These are phyloP conservation scores for Marasmius tenuissimus DNA, from an alignment of 1,284 basidiomycete genomes.

Conservation along the genomic window DNA sequence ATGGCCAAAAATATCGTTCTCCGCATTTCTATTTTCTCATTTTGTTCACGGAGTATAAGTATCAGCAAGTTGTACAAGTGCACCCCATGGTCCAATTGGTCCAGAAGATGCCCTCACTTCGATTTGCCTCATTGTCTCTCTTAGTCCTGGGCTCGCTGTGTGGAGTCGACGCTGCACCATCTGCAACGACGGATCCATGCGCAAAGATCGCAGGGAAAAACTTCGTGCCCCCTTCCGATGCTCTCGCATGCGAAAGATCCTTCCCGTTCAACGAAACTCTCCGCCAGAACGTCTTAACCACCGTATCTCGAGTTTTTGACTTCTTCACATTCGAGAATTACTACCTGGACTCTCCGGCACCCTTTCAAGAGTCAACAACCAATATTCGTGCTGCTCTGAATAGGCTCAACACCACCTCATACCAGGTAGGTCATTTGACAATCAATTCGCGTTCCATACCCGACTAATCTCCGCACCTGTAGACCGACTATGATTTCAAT, in stretches of 20 bases:
- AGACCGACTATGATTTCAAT: slow-evolving; percentile 68
- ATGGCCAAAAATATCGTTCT: neutral
- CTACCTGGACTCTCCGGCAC: slow-evolving; percentile 57
- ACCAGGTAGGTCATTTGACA: slow-evolving; percentile 32
- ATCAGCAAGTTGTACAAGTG: neutral
- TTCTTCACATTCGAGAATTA: slow-evolving; percentile 68
- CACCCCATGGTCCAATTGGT: neutral
- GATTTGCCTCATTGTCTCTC: neutral
- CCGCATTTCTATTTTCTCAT: no score
- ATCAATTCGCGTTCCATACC: neutral
- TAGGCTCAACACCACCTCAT: slow-evolving; percentile 47
- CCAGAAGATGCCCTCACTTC: neutral
- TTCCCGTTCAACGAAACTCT: slow-evolving; percentile 68
- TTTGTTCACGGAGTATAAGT: neutral
- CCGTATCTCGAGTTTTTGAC: slow-evolving; percentile 56
- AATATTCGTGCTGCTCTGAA: slow-evolving; percentile 52
- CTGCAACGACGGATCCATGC: slow-evolving; percentile 43
- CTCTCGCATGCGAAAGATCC: slow-evolving; percentile 56
- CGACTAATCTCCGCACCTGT: neutral
- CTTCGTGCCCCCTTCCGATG: slow-evolving; percentile 52
- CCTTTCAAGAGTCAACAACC: slow-evolving; percentile 61
- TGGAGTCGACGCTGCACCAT: slow-evolving; percentile 12
- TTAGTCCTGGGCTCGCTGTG: neutral
- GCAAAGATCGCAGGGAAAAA: slow-evolving; percentile 46
- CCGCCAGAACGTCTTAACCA: slow-evolving; percentile 56